A percentile compares a stretch with the other conserved stretches of the same genome.
Evolutionary conservation across 495 filamentous ascomycete species (phyloP).

Genomic region (Bathelium albidoporum): DNA sequence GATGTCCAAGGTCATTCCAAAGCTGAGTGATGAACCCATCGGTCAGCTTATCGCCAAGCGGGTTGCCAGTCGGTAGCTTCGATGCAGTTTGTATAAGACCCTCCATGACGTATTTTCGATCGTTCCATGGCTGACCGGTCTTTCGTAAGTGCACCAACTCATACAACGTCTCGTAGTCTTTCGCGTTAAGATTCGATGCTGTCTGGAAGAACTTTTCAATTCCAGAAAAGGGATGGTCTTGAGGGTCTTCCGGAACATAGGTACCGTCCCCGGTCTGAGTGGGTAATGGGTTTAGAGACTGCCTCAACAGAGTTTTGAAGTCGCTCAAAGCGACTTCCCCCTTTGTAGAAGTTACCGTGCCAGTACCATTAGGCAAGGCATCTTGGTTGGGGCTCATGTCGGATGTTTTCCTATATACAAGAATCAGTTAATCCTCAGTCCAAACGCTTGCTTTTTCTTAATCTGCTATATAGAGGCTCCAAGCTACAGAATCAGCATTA

Average conservation of each 20-base stretch:
- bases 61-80: conserved; percentile 36
- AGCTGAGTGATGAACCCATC: conserved; percentile 50
- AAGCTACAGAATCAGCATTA: not conserved
- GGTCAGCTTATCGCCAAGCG: conserved; percentile 43
- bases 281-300: conserved; percentile 21
- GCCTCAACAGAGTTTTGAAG: conserved; percentile 17
- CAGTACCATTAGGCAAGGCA: not conserved
- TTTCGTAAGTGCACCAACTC: not conserved
- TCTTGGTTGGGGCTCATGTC: not conserved
- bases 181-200: not conserved
- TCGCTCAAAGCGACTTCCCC: not conserved
- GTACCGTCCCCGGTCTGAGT: conserved; percentile 31
- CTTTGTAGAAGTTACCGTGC: not conserved
- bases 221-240: conserved; percentile 11
- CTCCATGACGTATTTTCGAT: conserved; percentile 50
- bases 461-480: not conserved
- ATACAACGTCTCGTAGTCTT: conserved; percentile 3
- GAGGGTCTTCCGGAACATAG: conserved; percentile 28
- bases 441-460: not conserved
- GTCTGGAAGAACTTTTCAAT: not conserved
- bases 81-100: conserved; percentile 32
- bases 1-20: conserved; percentile 61
- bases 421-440: not conserved
- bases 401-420: not conserved
- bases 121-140: conserved; percentile 17